phyloP scores from a whole-genome alignment of 345 rosid genomes.

The Xanthoceras sorbifolium region DNA sequence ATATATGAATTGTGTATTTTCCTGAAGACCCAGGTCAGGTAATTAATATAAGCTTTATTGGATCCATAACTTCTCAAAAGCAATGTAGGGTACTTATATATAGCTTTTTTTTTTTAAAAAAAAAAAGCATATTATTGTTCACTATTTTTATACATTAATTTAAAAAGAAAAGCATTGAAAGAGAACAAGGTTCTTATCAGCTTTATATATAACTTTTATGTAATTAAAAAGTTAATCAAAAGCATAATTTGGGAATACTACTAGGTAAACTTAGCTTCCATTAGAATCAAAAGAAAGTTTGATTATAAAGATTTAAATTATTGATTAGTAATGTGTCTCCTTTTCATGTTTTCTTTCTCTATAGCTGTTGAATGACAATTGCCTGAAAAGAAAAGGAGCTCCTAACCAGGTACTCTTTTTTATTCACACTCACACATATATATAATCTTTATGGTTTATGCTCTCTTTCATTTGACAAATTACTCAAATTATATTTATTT shows the following conservation, averaged over 20 bases:
- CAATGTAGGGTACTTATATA: not conserved
- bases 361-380: conserved; percentile 38
- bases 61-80: conserved; percentile 33
- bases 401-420: conserved; percentile 30
- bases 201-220: conserved; percentile 30
- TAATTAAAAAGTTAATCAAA: conserved; percentile 22
- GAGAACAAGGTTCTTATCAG: conserved; percentile 38
- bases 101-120: conserved; percentile 16
- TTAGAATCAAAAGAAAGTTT: not conserved
- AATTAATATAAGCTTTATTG: conserved; percentile 24
- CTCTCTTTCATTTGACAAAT: conserved; percentile 32
- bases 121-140: conserved; percentile 16
- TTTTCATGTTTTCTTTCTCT: conserved; percentile 11
- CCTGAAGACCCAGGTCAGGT: conserved; percentile 32
- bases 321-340: not conserved
- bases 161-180: conserved; percentile 28
- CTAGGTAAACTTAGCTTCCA: conserved; percentile 4
- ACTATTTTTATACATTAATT: conserved; percentile 8
- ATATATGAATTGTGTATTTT: conserved; percentile 28
- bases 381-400: conserved; percentile 44
- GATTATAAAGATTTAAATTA: conserved; percentile 13
- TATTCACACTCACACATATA: not conserved
- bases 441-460: not conserved
- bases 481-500: not conserved
- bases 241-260: conserved; percentile 20